Conservation (phyloP, 2,329 filamentous ascomycete genomes). For the Herpotrichia juniperi region DNA sequence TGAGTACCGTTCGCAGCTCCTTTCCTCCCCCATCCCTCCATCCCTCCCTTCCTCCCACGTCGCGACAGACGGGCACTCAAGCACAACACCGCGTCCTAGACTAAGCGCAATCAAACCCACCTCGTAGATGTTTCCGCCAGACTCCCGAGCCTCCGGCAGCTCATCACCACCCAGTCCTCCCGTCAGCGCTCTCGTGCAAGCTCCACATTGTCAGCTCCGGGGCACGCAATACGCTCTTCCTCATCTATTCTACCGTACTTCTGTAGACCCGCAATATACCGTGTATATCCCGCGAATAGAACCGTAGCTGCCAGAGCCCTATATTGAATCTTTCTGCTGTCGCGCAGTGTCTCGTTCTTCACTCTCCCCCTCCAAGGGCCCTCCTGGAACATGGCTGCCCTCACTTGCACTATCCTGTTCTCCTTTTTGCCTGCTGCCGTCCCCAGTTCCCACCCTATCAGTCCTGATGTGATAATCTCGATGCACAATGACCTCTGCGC, state of each 20-base stretch:
- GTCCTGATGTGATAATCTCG: constrained; percentile 36
- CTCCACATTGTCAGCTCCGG: no score
- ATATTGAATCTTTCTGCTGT: constrained; percentile 14
- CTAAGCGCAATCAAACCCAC: constrained; percentile 1
- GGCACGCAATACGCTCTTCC: neutral
- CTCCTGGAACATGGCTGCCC: constrained; percentile 17
- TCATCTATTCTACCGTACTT: constrained; percentile 17
- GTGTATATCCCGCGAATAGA: constrained; percentile 12
- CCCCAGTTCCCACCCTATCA: constrained; percentile 28
- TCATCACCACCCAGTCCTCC: constrained; percentile 2
- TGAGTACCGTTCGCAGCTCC: neutral
- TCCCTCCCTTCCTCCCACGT: neutral
- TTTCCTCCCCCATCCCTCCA: neutral
- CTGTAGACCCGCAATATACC: constrained; percentile 23
- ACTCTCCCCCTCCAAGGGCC: constrained; percentile 5
- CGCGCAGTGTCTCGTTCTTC: constrained; percentile 5
- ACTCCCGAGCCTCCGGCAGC: neutral
- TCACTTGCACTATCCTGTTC: constrained; percentile 14
- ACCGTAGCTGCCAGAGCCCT: neutral
- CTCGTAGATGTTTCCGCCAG: neutral
- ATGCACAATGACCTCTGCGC: constrained; percentile 35
- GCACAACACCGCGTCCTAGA: neutral
- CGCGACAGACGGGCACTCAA: neutral
- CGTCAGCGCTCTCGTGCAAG: constrained; percentile 2
- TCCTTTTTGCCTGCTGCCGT: constrained; percentile 15